Evolutionary conservation across 495 filamentous ascomycete genomes (phyloP).

Genomic region (Daldinia vernicosa): DNA sequence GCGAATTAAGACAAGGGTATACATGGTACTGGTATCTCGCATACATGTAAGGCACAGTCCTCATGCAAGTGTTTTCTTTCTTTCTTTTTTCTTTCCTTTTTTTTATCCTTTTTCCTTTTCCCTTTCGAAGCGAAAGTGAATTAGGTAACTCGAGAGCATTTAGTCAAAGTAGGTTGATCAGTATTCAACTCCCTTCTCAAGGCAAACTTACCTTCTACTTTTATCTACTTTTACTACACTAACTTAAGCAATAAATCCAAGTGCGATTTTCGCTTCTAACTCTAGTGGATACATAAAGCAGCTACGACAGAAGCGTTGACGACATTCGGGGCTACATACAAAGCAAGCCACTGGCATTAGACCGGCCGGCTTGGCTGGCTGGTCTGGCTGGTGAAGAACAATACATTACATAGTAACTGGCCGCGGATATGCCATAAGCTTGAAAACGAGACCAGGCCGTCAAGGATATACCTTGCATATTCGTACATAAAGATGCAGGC

Average conservation of each 20-base stretch:
- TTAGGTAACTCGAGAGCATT: background rate
- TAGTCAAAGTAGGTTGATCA: background rate
- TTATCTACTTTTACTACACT: no score
- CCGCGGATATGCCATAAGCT: constrained; percentile 10
- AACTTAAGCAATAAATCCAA: constrained; percentile 14
- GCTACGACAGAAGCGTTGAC: background rate
- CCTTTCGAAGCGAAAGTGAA: background rate
- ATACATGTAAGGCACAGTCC: constrained; percentile 1
- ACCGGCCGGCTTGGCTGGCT: constrained; percentile 15
- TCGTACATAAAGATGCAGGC: constrained; percentile 7
- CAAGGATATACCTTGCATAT: constrained; percentile 25
- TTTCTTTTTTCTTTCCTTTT: background rate
- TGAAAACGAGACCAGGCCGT: constrained; percentile 3
- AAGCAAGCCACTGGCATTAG: constrained; percentile 19
- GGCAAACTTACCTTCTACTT: background rate
- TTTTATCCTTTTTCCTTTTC: background rate
- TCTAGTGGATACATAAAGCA: background rate
- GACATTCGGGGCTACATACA: background rate
- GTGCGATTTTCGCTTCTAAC: background rate
- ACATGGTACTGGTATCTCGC: constrained; percentile 6
- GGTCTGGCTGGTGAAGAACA: constrained; percentile 17
- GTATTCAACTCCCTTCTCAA: background rate
- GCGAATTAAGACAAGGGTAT: constrained; percentile 19
- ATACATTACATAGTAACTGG: background rate
- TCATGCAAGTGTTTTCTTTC: background rate